Base-by-base conservation (phyloP, 2,329 filamentous ascomycete genomes). In the Epichloe festucae region DNA sequence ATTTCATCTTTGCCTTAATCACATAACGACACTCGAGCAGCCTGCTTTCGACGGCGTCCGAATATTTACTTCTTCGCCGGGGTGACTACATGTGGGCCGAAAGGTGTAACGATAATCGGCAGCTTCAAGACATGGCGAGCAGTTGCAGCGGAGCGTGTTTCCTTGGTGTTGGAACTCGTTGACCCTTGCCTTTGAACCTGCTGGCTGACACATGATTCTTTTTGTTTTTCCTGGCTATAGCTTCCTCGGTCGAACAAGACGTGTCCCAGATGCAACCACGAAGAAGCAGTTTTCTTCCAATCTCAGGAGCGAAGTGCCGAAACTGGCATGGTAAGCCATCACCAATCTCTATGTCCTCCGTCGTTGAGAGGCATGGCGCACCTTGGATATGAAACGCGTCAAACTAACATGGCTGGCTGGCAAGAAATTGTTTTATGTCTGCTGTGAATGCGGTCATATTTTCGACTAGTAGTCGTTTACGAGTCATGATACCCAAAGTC, bases 281-380 rank as follows among this genome's bases (percentile, higher is more conserved):
- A 82, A 60, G 90, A 97, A 71, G 89, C 90, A 45, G 94, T 98
- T 54, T 98, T 95, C 73, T 98, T 98, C 75, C 93, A 98, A 73
- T 96, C 90, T 55, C 93, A 98, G 67, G 90, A 97, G 74, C 86
- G 93, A 70, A 95, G 86, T 60, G 88, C 89, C 47, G 90, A 97
- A 70, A 98, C 93, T 44, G 93, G 93, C 73, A 98, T 98, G 93
- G 93, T 97, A 71, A 76, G 86, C 47, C 19, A 14, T 50, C 46
- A 21, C 27, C 21, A 7, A 12, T 31, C 36, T 39, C 35, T 15
- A 7, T 40, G 27, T 43, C n/a, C 8, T 48, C n/a, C n/a, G 27
- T 23, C n/a, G 27, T 19, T 5, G 5, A 14, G 34, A 15, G n/a
- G 12, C 45, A 19, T 53, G 36, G 31, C 39, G 34, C 10, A 12